Evolutionary conservation across 2,329 filamentous ascomycete species (phyloP).

Genomic region (Falciphora oryzae): DNA sequence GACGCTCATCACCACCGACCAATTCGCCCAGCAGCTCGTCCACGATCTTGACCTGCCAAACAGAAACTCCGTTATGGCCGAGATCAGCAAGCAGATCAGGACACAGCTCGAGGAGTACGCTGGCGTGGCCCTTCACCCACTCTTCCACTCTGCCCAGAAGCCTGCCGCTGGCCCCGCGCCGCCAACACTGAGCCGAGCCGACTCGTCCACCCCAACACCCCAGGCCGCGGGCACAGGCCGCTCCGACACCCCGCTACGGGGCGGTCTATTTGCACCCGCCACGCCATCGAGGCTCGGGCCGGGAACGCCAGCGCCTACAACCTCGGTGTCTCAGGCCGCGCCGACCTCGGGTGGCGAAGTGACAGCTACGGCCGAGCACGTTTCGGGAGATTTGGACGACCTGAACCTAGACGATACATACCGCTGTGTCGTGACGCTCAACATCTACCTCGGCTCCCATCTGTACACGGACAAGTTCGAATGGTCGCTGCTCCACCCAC

Average conservation of each 20-base stretch:
- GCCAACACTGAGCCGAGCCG: slow-evolving; percentile 8
- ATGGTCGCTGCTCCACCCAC: slow-evolving; percentile 89
- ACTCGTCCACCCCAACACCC: slow-evolving; percentile 20
- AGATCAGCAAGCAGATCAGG: slow-evolving; percentile 90
- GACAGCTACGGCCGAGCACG: slow-evolving; percentile 62
- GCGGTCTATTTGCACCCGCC: slow-evolving; percentile 23
- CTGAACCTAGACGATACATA: slow-evolving; percentile 92
- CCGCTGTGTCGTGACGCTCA: slow-evolving; percentile 84
- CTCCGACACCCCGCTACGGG: slow-evolving; percentile 51
- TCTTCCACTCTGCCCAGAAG: slow-evolving; percentile 62
- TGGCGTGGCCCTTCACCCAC: slow-evolving; percentile 83
- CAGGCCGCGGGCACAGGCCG: slow-evolving; percentile 32
- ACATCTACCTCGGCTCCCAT: slow-evolving; percentile 84
- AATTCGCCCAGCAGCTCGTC: slow-evolving; percentile 86
- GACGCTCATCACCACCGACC: slow-evolving; percentile 86
- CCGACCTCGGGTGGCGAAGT: slow-evolving; percentile 38
- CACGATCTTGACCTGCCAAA: slow-evolving; percentile 90
- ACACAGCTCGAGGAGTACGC: slow-evolving; percentile 95
- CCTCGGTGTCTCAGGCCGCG: slow-evolving; percentile 1
- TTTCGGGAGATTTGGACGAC: slow-evolving; percentile 61
- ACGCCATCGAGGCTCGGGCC: slow-evolving; percentile 6
- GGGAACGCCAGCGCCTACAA: slow-evolving; percentile 11
- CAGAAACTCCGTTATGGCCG: slow-evolving; percentile 59
- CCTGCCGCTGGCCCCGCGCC: slow-evolving; percentile 4
- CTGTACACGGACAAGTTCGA: slow-evolving; percentile 97